Evolutionary conservation across 805 yeast species (phyloP), one percentile per base, ranked within the genome.

Genomic region (Spathaspora hagerdaliae): DNA sequence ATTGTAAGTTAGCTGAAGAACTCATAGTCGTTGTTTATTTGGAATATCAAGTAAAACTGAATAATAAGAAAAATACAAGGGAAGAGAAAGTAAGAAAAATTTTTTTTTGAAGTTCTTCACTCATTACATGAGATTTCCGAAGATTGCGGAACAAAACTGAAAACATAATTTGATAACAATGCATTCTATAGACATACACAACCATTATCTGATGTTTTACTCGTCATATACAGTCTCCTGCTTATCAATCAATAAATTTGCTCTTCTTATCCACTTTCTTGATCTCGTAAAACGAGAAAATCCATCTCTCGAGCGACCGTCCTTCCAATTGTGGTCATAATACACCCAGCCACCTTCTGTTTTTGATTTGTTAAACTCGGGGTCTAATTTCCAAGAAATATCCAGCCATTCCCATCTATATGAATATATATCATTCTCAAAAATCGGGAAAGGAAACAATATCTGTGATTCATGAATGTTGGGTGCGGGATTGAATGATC

Each of bases 361-460:
- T 42, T 64, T 65, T 5, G 60, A 57, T 38, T 65, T 67, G 44
- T 69, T 68, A 52, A 60, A 71, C 13, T 65, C 71, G 8, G 51
- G 36, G 46, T 79, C 83, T 6, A 77, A 48, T 8, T 56, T 54
- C 87, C 87, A 81, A 2, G 56, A 47, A 11, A 61, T 70, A 42
- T 80, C 85, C 12, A 77, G 46, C 87, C 87, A 81, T 45, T 66
- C 71, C 85, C 85, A 81, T 39, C 63, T 68, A 44, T 73, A 71
- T 4, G 57, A 38, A 27, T 69, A 65, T 11, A 67, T 54, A 48
- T 63, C 70, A 48, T 66, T 61, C 24, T 64, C 65, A 44, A 62
- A 68, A 2, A 56, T 50, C 0, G 85, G 85, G 45, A 80, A 78
- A 27, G 59, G 59, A 54, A 79, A 80, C 1, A 59, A 53, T 2